phyloP scores from a whole-genome alignment of 257 asterid genomes.

The Capsicum pubescens region DNA sequence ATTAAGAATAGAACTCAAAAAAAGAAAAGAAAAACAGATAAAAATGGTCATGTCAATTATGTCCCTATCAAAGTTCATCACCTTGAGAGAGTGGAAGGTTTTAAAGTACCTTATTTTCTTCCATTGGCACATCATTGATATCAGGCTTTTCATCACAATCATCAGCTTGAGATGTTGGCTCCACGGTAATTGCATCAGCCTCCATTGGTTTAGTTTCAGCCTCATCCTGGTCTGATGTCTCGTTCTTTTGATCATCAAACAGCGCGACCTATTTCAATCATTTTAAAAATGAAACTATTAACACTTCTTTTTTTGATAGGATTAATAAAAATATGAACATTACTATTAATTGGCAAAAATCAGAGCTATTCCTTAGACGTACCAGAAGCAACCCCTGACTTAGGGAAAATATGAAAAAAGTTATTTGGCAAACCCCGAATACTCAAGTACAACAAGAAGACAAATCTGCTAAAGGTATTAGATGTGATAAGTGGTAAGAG shows the following conservation, averaged over 20 bases:
- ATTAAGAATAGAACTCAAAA: not conserved
- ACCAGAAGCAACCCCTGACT: not conserved
- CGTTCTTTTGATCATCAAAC: conserved; percentile 77
- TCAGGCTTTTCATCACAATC: conserved; percentile 77
- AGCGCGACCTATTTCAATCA: conserved; percentile 58
- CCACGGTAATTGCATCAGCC: conserved; percentile 40
- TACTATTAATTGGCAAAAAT: not conserved
- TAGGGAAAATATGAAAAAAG: not conserved
- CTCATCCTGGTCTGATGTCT: conserved; percentile 65
- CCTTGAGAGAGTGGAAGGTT: not conserved
- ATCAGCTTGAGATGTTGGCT: conserved; percentile 55
- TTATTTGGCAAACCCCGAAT: not conserved
- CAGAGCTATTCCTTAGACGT: not conserved
- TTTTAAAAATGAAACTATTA: conserved; percentile 13
- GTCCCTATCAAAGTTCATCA: not conserved
- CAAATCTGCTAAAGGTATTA: not conserved
- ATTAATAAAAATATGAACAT: not conserved
- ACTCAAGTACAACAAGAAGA: not conserved
- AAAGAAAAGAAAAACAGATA: not conserved
- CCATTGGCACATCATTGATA: conserved; percentile 80
- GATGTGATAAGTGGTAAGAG: not conserved
- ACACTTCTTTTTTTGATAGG: not conserved
- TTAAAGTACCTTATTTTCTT: conserved; percentile 60
- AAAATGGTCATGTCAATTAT: not conserved
- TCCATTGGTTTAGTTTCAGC: conserved; percentile 67